These are phyloP conservation scores for Pelargonium fulgidum DNA, from an alignment of 441 rosid species.

Conservation along the genomic window DNA sequence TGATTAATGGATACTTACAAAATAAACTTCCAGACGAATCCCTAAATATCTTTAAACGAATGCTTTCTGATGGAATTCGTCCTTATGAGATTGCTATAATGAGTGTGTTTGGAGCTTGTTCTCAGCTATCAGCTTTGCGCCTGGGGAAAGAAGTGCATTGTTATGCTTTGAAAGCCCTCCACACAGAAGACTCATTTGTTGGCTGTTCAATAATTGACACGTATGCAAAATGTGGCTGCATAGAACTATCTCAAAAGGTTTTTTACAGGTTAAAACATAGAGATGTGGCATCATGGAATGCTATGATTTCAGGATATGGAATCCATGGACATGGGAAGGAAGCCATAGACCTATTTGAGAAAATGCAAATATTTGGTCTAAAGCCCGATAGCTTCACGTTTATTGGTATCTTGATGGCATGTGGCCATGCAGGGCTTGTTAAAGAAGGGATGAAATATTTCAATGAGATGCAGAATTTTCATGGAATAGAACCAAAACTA, in stretches of 20 bases:
- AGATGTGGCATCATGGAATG: slow-evolving; percentile 40
- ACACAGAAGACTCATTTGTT: slow-evolving; percentile 28
- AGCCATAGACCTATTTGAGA: slow-evolving; percentile 37
- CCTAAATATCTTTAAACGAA: slow-evolving; percentile 32
- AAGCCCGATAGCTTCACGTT: slow-evolving; percentile 42
- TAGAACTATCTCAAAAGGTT: slow-evolving; percentile 27
- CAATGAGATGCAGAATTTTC: slow-evolving; percentile 29
- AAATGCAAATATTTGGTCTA: slow-evolving; percentile 34
- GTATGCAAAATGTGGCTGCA: slow-evolving; percentile 44
- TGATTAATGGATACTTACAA: slow-evolving; percentile 39
- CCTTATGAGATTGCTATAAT: slow-evolving; percentile 34
- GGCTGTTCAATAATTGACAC: slow-evolving; percentile 39
- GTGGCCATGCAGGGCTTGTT: slow-evolving; percentile 40
- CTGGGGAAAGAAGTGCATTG: slow-evolving; percentile 46
- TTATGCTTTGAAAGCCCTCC: slow-evolving; percentile 35
- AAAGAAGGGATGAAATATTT: slow-evolving; percentile 37
- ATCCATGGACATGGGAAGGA: slow-evolving; percentile 40
- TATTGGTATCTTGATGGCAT: slow-evolving; percentile 43
- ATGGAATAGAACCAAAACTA: slow-evolving; percentile 28
- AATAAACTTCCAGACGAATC: slow-evolving; percentile 38
- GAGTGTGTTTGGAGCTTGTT: slow-evolving; percentile 36
- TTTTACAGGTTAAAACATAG: slow-evolving; percentile 27
- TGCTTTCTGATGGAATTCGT: slow-evolving; percentile 30
- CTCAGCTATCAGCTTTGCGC: slow-evolving; percentile 37
- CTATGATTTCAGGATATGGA: slow-evolving; percentile 41